Percentiles rank a stretch among this genome's conserved stretches.
Conservation (phyloP, 2,329 filamentous ascomycete genomes). For the Ophiosphaerella narmari region DNA sequence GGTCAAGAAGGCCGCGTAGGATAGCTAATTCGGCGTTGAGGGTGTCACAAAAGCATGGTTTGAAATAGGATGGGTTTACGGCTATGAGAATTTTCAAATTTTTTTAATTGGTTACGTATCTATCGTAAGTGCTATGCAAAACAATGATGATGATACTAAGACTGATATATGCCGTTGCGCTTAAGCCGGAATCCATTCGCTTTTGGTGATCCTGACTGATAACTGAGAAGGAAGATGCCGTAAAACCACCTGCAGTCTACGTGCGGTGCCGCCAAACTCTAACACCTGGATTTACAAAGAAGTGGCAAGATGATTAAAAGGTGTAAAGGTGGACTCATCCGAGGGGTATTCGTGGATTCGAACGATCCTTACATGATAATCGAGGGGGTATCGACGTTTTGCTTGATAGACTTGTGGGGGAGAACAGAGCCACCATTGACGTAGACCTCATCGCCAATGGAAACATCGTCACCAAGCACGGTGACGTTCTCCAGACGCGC, state of each 20-base stretch:
- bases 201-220: slow-evolving; percentile 22
- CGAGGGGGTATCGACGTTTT: slow-evolving; percentile 76
- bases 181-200: slow-evolving; percentile 12
- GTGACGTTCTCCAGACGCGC: slow-evolving; percentile 96
- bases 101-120: neutral
- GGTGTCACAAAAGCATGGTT: too few species aligned
- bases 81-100: too few species aligned
- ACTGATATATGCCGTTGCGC: slow-evolving; percentile 3
- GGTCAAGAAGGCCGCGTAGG: too few species aligned
- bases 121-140: neutral
- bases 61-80: neutral
- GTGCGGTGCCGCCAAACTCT: slow-evolving; percentile 17
- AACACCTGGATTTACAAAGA: slow-evolving; percentile 40
- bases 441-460: slow-evolving; percentile 96
- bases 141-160: too few species aligned
- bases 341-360: slow-evolving; percentile 7
- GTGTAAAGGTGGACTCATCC: slow-evolving; percentile 18
- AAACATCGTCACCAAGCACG: slow-evolving; percentile 97
- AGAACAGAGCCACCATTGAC: slow-evolving; percentile 96
- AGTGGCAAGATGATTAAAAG: slow-evolving; percentile 38
- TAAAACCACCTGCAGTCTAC: slow-evolving; percentile 11
- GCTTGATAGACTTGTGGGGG: slow-evolving; percentile 98
- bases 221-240: slow-evolving; percentile 11
- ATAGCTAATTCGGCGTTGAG: too few species aligned
- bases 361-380: slow-evolving; percentile 52